Evolutionary conservation across 805 yeast genomes (phyloP).

Genomic region (Teunomyces kruisii): DNA sequence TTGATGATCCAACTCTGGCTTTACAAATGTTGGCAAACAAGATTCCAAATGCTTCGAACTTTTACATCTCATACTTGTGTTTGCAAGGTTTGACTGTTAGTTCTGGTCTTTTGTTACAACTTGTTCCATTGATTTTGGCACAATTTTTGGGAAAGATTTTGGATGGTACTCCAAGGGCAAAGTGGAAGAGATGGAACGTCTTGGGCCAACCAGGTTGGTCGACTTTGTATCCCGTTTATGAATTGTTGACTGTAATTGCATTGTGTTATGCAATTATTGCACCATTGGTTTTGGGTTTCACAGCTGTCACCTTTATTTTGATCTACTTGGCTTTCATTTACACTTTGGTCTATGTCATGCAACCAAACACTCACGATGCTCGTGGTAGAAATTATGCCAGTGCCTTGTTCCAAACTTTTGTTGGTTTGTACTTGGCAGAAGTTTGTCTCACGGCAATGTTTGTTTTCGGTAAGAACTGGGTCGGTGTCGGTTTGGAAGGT

Average conservation of each 20-base stretch:
- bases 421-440: slow-evolving; percentile 70
- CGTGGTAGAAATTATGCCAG: slow-evolving; percentile 75
- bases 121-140: slow-evolving; percentile 62
- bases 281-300: slow-evolving; percentile 68
- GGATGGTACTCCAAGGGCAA: slow-evolving; percentile 88
- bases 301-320: slow-evolving; percentile 56
- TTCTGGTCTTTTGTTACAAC: slow-evolving; percentile 21
- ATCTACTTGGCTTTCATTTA: slow-evolving; percentile 63
- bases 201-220: slow-evolving; percentile 79
- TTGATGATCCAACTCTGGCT: slow-evolving; percentile 13
- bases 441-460: slow-evolving; percentile 68
- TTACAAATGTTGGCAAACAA: slow-evolving; percentile 21
- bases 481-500: slow-evolving; percentile 68
- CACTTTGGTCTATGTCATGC: slow-evolving; percentile 61
- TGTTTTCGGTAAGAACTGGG: slow-evolving; percentile 79
- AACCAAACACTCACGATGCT: slow-evolving; percentile 54
- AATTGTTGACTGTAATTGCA: slow-evolving; percentile 70
- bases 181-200: slow-evolving; percentile 73
- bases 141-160: slow-evolving; percentile 68
- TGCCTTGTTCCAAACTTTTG: slow-evolving; percentile 71
- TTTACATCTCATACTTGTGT: slow-evolving; percentile 25
- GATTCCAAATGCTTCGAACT: slow-evolving; percentile 27
- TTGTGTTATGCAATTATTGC: slow-evolving; percentile 77
- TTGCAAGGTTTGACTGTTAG: slow-evolving; percentile 26
- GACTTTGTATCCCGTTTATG: slow-evolving; percentile 73